A percentile compares a stretch with the other conserved stretches of the same genome.
phyloP scores from a whole-genome alignment of 2,329 filamentous ascomycete species.

The Fusarium sublunatum region DNA sequence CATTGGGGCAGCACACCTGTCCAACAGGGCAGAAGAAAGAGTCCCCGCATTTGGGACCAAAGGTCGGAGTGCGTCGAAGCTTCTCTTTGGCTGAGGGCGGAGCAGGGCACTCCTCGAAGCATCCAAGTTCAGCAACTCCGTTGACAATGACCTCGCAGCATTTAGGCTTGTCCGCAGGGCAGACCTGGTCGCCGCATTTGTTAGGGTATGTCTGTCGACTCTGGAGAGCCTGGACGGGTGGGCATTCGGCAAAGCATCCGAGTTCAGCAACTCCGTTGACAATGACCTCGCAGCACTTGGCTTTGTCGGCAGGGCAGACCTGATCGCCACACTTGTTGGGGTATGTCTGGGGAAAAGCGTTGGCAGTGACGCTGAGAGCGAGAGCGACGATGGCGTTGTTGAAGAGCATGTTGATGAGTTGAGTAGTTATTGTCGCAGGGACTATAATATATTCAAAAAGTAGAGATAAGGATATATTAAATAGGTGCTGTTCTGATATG shows the following conservation, averaged over 20 bases:
- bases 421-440: background rate
- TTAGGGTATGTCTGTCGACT: background rate
- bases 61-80: background rate
- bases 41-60: constrained; percentile 23
- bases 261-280: constrained; percentile 13
- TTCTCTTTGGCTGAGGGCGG: background rate
- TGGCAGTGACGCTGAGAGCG: constrained; percentile 13
- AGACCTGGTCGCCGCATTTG: too few relatives aligned
- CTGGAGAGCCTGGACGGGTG: constrained; percentile 14
- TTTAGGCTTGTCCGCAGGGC: too few relatives aligned
- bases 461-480: background rate
- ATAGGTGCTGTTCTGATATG: background rate
- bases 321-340: constrained; percentile 17
- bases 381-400: constrained; percentile 15
- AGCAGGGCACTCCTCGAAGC: constrained; percentile 1
- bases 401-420: constrained; percentile 16
- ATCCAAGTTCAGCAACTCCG: too few relatives aligned
- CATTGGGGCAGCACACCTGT: constrained; percentile 20
- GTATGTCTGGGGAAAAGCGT: constrained; percentile 14
- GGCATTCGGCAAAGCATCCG: constrained; percentile 13
- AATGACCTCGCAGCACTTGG: constrained; percentile 13
- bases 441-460: background rate
- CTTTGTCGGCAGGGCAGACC: constrained; percentile 9
- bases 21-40: constrained; percentile 22
- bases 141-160: too few relatives aligned